These are phyloP conservation scores for Venturia asperata DNA, from an alignment of 2,329 filamentous ascomycete genomes.

Conservation along the genomic window DNA sequence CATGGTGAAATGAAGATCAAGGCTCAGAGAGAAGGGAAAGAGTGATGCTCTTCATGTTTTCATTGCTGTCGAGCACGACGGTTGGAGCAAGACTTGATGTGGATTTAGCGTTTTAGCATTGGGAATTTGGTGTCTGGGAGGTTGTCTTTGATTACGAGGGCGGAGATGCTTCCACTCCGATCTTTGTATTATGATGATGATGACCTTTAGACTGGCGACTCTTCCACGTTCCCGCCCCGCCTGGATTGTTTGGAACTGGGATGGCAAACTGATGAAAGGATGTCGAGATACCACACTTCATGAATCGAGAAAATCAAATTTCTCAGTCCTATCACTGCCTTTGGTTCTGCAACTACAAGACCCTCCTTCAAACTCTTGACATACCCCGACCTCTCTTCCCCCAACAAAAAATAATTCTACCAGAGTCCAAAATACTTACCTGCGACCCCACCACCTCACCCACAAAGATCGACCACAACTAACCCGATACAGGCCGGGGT, in stretches of 20 bases:
- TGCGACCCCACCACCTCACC: neutral
- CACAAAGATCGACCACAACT: neutral
- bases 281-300: neutral
- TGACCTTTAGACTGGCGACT: neutral
- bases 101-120: slow-evolving; percentile 2
- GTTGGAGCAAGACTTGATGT: neutral
- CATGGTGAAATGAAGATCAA: slow-evolving; percentile 32
- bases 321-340: neutral
- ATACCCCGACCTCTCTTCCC: too few relatives aligned
- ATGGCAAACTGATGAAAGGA: neutral
- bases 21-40: slow-evolving; percentile 16
- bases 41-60: neutral
- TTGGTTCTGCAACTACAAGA: neutral
- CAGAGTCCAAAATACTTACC: neutral
- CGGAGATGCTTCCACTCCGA: neutral
- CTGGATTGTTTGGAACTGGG: neutral
- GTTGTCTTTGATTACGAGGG: neutral
- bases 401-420: neutral
- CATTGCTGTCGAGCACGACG: neutral
- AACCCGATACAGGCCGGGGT: neutral
- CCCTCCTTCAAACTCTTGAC: too few relatives aligned
- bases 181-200: neutral
- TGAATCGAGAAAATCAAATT: neutral
- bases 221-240: neutral
- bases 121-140: slow-evolving; percentile 8